phyloP scores from a whole-genome alignment of 2,329 filamentous ascomycete species.

The Orbilia oligospora region DNA sequence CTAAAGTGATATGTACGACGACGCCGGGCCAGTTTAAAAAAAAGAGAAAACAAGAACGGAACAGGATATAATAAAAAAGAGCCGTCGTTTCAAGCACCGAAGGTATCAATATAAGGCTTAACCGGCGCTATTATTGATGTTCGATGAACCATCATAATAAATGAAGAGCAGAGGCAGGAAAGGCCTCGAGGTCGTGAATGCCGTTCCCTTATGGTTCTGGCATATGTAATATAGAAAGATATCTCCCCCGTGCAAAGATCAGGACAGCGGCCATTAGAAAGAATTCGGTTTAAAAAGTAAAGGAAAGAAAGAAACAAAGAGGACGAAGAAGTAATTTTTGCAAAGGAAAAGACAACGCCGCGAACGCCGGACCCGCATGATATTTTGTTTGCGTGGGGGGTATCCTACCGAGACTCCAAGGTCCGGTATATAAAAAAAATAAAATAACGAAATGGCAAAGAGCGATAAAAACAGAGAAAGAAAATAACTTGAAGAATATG shows the following conservation, averaged over 20 bases:
- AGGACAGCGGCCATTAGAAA: slow-evolving; percentile 31
- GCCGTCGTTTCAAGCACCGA: slow-evolving; percentile 16
- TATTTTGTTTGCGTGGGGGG: slow-evolving; percentile 46
- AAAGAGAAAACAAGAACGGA: slow-evolving; percentile 9
- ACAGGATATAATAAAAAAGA: neutral
- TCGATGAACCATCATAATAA: slow-evolving; percentile 16
- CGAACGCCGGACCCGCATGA: slow-evolving; percentile 47
- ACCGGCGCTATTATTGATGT: neutral
- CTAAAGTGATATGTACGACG: slow-evolving; percentile 45
- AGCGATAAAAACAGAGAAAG: slow-evolving; percentile 10
- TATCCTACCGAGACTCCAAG: slow-evolving; percentile 49
- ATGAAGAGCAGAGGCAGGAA: slow-evolving; percentile 15
- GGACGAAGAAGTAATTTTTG: neutral
- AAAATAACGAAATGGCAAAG: slow-evolving; percentile 8
- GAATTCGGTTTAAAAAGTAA: slow-evolving; percentile 1
- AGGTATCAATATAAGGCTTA: slow-evolving; percentile 9
- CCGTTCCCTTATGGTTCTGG: neutral
- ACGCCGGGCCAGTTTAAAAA: slow-evolving; percentile 14
- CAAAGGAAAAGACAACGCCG: slow-evolving; percentile 32
- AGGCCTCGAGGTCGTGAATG: slow-evolving; percentile 11
- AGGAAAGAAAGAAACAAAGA: too few relatives aligned
- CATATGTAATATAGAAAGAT: slow-evolving; percentile 22
- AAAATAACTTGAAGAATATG: neutral
- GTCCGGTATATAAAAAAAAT: slow-evolving; percentile 35
- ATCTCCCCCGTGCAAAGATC: slow-evolving; percentile 17